These are phyloP conservation scores for Hemileccinum impolitum DNA, from an alignment of 768 basidiomycete species.

Conservation along the genomic window DNA sequence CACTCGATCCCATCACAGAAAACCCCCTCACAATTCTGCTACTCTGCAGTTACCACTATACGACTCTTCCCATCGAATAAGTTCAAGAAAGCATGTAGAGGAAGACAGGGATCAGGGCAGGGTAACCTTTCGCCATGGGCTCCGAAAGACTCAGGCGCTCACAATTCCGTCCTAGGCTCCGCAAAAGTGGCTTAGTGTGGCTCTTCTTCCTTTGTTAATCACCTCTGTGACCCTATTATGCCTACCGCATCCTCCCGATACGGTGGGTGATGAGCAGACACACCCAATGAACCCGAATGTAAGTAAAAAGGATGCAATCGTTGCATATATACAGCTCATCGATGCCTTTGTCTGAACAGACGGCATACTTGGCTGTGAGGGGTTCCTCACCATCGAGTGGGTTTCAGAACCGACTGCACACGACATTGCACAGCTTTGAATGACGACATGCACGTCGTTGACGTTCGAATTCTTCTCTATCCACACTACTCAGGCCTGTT, in stretches of 20 bases:
- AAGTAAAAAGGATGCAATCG: conserved; percentile 6
- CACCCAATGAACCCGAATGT: conserved; percentile 1
- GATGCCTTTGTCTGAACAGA: not conserved
- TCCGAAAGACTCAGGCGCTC: conserved; percentile 8
- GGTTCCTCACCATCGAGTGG: conserved; percentile 5
- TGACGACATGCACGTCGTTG: conserved; percentile 2
- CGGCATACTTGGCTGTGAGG: not conserved
- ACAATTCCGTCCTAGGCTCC: conserved; percentile 1
- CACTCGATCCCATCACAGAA: conserved; percentile 13
- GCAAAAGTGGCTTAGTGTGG: not conserved
- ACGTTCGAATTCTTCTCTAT: not conserved
- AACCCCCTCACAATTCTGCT: not conserved
- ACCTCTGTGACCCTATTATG: not conserved
- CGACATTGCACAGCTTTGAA: conserved; percentile 26
- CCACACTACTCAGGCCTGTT: not conserved
- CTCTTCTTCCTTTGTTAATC: not conserved
- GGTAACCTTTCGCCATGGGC: conserved; percentile 16
- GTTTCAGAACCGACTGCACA: conserved; percentile 7
- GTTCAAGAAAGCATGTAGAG: not conserved
- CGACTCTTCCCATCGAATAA: not conserved
- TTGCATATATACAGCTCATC: conserved; percentile 16
- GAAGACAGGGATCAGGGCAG: conserved; percentile 24
- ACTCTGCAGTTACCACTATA: not conserved
- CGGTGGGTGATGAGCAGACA: conserved; percentile 17
- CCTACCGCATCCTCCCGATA: conserved; percentile 20